Percentiles rank a stretch among this genome's conserved stretches.
These are phyloP conservation scores for Solanum rostratum DNA, from an alignment of 257 asterid genomes.

Conservation along the genomic window DNA sequence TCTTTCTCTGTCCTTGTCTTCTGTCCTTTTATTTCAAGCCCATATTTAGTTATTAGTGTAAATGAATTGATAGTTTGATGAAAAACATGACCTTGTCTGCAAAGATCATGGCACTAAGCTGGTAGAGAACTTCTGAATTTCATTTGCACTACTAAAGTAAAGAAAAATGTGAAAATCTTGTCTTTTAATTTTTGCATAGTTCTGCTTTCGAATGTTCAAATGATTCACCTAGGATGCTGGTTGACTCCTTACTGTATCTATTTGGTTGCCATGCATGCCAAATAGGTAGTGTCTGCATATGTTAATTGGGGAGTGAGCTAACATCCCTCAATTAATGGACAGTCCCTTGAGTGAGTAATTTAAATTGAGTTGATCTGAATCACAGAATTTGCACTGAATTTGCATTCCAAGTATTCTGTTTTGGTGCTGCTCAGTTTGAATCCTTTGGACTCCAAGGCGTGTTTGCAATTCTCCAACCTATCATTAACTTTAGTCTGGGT, in stretches of 20 bases:
- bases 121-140: neutral
- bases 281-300: neutral
- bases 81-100: neutral
- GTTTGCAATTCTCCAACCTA: too few relatives aligned
- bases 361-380: neutral
- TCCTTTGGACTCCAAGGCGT: too few relatives aligned
- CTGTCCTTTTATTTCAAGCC: neutral
- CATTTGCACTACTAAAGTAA: neutral
- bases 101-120: neutral
- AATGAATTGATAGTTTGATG: neutral
- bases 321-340: neutral
- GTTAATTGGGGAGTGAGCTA: neutral
- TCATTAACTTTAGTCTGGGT: too few relatives aligned
- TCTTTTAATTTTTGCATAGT: neutral
- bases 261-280: neutral
- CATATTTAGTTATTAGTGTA: neutral
- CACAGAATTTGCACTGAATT: too few relatives aligned
- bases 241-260: neutral
- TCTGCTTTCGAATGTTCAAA: neutral
- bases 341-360: neutral
- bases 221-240: neutral
- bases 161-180: neutral
- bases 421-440: too few relatives aligned
- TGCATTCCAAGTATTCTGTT: too few relatives aligned
- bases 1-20: conserved; percentile 2